Base-by-base conservation (phyloP, 257 asterid species). In the Eucommia ulmoides region DNA sequence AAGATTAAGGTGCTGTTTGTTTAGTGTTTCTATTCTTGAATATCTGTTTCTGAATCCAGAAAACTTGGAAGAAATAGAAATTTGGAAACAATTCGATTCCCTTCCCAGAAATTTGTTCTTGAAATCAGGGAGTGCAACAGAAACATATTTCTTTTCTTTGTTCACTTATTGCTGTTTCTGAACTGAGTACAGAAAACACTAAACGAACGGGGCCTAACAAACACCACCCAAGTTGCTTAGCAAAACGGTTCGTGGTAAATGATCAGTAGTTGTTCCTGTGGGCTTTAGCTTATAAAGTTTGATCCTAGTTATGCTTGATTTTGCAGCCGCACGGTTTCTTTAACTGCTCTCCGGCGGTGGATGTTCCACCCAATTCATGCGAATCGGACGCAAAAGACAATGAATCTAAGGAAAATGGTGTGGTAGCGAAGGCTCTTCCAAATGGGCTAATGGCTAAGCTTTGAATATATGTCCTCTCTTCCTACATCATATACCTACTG, bases 281-380 rank as follows among this genome's bases (percentile, higher is more conserved):
- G 41, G 29, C 33, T 20, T 46, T 9, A 29, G 10, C 18, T 26
- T 2, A 19, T 41, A 20, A 20, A 7, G 5, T 41, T 11, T n/a
- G 22, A n/a, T 8, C n/a, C 17, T 41, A 47, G 25, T 47, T 10
- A 42, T 49, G 18, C 14, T 53, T 52, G 19, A 33, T 49, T 24
- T 14, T 72, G 83, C 89, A 84, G 97, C 97, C 97, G 0, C 93
- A 84, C n/a, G 97, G 97, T 22, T 88, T 88, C 86, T 88, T 88
- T 74, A 84, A 88, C 63, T 81, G 97, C 68, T 88, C 97, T 20
- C 94, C 97, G 6, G 93, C 97, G 1, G 80, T 88, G 38, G 97
- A 88, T 49, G 93, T 88, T 24, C 95, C 95, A 1, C 95, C 94
- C 16, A 75, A 52, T 60, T 62, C 75, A 25, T 81, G 83, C 24